phyloP scores from a whole-genome alignment of 164 flowering plant genomes.

The Stephania japonica region DNA sequence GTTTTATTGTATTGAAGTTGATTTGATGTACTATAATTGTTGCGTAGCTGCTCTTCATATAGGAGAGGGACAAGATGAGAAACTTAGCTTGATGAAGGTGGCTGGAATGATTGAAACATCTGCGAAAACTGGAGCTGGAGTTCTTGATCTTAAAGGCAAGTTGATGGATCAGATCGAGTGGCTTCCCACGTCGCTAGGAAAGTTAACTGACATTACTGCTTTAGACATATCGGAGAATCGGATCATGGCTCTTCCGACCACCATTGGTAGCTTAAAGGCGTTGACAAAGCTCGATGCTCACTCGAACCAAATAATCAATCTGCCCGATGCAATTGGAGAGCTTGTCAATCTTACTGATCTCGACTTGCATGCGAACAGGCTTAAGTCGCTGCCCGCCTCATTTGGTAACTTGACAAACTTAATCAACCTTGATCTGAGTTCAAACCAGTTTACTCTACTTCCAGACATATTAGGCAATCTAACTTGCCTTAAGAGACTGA shows the following conservation, averaged over 20 bases:
- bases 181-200: slow-evolving; percentile 66
- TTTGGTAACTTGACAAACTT: slow-evolving; percentile 47
- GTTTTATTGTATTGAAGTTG: neutral
- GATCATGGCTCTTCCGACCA: slow-evolving; percentile 54
- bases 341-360: slow-evolving; percentile 43
- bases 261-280: slow-evolving; percentile 40
- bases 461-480: slow-evolving; percentile 51
- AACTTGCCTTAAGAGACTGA: slow-evolving; percentile 40
- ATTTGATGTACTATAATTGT: slow-evolving; percentile 11
- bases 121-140: slow-evolving; percentile 37
- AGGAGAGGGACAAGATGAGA: slow-evolving; percentile 32
- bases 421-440: slow-evolving; percentile 52
- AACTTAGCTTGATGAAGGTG: slow-evolving; percentile 50
- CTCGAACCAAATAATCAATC: slow-evolving; percentile 60
- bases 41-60: slow-evolving; percentile 12
- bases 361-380: slow-evolving; percentile 48
- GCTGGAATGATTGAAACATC: slow-evolving; percentile 57
- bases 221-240: slow-evolving; percentile 54
- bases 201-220: slow-evolving; percentile 38
- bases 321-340: slow-evolving; percentile 55
- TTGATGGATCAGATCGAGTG: slow-evolving; percentile 66
- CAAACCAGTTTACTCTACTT: slow-evolving; percentile 39
- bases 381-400: slow-evolving; percentile 51
- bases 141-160: slow-evolving; percentile 57
- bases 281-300: slow-evolving; percentile 55